Evolutionary conservation across 768 basidiomycete species (phyloP).

Genomic region (Pleurotus salmoneostramineus): DNA sequence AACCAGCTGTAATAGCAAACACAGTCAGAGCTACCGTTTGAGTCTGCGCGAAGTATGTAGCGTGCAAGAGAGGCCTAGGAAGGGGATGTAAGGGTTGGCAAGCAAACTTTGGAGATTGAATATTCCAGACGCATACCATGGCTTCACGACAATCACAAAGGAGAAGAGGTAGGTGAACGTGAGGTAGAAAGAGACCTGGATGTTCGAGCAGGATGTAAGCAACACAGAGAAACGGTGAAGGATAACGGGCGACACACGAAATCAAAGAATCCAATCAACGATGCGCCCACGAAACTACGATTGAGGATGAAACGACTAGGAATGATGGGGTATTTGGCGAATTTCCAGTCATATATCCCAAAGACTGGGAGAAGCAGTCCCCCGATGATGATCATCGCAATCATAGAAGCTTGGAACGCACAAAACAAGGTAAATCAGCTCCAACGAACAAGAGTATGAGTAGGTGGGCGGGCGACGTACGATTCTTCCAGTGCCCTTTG

Average conservation of each 20-base stretch:
- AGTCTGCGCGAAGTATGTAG: slow-evolving; percentile 62
- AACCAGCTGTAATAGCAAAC: slow-evolving; percentile 59
- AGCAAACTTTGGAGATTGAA: background rate
- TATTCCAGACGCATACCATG: slow-evolving; percentile 28
- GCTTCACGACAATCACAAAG: slow-evolving; percentile 51
- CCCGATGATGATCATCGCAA: slow-evolving; percentile 49
- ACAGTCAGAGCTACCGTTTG: slow-evolving; percentile 60
- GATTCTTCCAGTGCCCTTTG: slow-evolving; percentile 38
- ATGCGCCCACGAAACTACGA: slow-evolving; percentile 53
- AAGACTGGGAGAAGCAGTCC: slow-evolving; percentile 37
- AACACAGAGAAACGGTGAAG: background rate
- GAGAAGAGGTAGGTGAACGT: slow-evolving; percentile 74
- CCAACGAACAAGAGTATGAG: background rate
- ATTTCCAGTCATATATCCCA: slow-evolving; percentile 42
- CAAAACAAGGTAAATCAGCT: background rate
- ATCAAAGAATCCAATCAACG: slow-evolving; percentile 60
- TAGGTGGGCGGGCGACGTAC: slow-evolving; percentile 24
- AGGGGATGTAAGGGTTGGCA: slow-evolving; percentile 2
- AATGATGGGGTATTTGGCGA: slow-evolving; percentile 56
- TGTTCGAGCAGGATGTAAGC: background rate
- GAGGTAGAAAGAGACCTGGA: slow-evolving; percentile 59
- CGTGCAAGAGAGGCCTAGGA: slow-evolving; percentile 46
- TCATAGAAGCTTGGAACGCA: slow-evolving; percentile 36
- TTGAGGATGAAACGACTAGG: slow-evolving; percentile 57
- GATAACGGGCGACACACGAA: slow-evolving; percentile 35